Conservation (phyloP, 2,329 filamentous ascomycete species). For the Ascochyta koolunga region DNA sequence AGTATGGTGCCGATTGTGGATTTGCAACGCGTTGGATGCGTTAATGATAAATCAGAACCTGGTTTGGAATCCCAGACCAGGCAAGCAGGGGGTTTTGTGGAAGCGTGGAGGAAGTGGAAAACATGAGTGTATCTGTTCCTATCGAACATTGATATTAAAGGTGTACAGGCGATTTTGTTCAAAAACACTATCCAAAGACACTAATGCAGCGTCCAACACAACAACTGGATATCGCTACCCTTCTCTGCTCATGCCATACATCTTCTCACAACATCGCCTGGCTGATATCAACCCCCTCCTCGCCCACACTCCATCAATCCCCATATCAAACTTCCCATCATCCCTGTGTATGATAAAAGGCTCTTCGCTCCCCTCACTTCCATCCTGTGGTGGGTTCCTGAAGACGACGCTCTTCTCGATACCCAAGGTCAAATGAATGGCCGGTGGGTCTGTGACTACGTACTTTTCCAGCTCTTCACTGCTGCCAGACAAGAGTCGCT, state of each 20-base stretch:
- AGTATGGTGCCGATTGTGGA: slow-evolving; percentile 56
- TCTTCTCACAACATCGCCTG: slow-evolving; percentile 9
- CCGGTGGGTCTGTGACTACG: slow-evolving; percentile 8
- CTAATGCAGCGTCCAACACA: no score
- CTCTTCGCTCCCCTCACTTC: slow-evolving; percentile 6
- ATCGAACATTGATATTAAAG: not conserved
- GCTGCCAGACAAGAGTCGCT: not conserved
- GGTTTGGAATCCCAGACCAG: not conserved
- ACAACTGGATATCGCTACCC: no score
- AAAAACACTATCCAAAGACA: no score
- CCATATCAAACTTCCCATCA: slow-evolving; percentile 19
- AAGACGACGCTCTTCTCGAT: slow-evolving; percentile 17
- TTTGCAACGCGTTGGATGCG: slow-evolving; percentile 14
- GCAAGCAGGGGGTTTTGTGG: slow-evolving; percentile 1
- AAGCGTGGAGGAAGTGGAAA: slow-evolving; percentile 14
- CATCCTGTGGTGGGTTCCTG: slow-evolving; percentile 4
- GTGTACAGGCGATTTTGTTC: no score
- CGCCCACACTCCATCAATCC: slow-evolving; percentile 15
- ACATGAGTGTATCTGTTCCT: not conserved
- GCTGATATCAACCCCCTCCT: slow-evolving; percentile 14
- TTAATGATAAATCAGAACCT: not conserved
- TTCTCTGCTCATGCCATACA: no score
- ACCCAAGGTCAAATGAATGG: slow-evolving; percentile 17
- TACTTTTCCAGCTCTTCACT: slow-evolving; percentile 2
- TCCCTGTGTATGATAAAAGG: slow-evolving; percentile 14